Evolutionary conservation across 768 basidiomycete species (phyloP), one percentile per base, ranked within the genome.

Genomic region (Pleurotus tuber-regium): DNA sequence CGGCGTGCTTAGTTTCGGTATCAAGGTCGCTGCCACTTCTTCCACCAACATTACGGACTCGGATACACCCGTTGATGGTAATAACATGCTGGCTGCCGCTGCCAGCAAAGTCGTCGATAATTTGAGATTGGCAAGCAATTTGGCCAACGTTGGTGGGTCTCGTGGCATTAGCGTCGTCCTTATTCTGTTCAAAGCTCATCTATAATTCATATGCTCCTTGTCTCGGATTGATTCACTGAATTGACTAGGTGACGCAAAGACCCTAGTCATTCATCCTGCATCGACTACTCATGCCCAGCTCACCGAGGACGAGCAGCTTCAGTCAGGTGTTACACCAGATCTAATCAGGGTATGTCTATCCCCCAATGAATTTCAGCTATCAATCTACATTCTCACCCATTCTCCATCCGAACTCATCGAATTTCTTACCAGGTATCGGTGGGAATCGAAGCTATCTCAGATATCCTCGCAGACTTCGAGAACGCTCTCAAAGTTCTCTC

Each of bases 201-300:
- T n/a, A n/a, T n/a, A n/a, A n/a, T n/a, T n/a, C n/a, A n/a, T n/a
- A n/a, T n/a, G n/a, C n/a, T n/a, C n/a, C n/a, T n/a, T n/a, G n/a
- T n/a, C n/a, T n/a, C n/a, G n/a, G n/a, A n/a, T n/a, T n/a, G n/a
- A n/a, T n/a, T n/a, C n/a, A n/a, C n/a, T n/a, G n/a, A n/a, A n/a
- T n/a, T n/a, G n/a, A n/a, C n/a, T 52, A 75, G 80, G 83, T 23
- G 84, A 87, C 53, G 82, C 85, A n/a, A 89, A 91, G 69, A 89
- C 85, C 5, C 77, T 92, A 12, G 84, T 87, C 31, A 87, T 91
- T 52, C 86, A 88, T 60, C 88, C 89, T 2, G 86, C 83, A 3
- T 77, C 79, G 21, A 90, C 90, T 19, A 92, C 89, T 0, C 89
- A 92, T 60, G 72, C 81, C 31, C 87, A 90, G 64, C 70, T 90